Base-by-base conservation (phyloP, 768 basidiomycete genomes). In the Naganishia antarctica region DNA sequence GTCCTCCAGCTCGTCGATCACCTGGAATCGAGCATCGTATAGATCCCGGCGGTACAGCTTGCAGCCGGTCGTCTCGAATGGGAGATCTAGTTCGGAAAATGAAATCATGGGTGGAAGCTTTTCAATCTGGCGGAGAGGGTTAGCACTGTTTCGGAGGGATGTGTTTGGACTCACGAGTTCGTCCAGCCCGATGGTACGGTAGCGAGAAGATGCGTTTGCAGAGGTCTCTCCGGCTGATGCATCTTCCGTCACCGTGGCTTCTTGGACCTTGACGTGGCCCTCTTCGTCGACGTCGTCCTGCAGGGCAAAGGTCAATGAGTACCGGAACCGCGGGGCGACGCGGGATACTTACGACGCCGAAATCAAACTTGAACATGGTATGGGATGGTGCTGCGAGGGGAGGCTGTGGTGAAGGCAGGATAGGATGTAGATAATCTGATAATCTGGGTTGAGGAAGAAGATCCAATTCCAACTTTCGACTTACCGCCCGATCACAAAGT, bases 1-100 rank as follows among this genome's bases (percentile, higher is more conserved):
- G 16, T 61, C 60, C 25, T 63, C 61, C 32, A 41, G 59, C 63
- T 85, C 83, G 2, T 87, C 83, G 45, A 91, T 88, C 28, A 96
- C 79, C 74, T 98, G 93, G 76, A 94, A 96, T n/a, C 92, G 85
- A 0, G 89, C 93, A 77, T 99, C 94, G 72, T 91, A 97, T 5
- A 98, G 81, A 77, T 98, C 94, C 64, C 94, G 82, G 15, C 91
- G 85, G 3, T 85, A 79, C 28, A 98, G 43, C 23, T 28, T 44
- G 32, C 58, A 79, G 77, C 70, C 69, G 12, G 65, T 58, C 1
- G 65, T 77, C 0, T 77, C 68, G 4, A 83, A 77, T 1, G 84
- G 83, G 4, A 88, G 76, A 3, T 76, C 71, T 15, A 92, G 69
- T 2, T 88, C 86, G 0, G 93, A 91, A 74, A 87, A 92, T 0